Percentiles rank a stretch among this genome's conserved stretches.
phyloP scores from a whole-genome alignment of 192 early-diverging fungal species.

The Coemansia sp. region DNA sequence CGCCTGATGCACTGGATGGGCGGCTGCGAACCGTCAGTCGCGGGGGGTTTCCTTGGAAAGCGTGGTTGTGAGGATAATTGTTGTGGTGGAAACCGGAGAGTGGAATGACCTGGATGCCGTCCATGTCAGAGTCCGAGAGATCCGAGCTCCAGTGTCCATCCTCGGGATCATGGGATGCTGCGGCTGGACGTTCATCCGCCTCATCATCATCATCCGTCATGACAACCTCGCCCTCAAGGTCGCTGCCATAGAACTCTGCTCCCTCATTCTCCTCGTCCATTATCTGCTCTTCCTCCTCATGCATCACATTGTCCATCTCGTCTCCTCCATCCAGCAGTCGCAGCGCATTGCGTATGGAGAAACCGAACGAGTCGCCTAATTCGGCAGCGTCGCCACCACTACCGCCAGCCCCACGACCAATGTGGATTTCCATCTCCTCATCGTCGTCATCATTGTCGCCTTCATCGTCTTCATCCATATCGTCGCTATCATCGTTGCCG shows the following conservation, averaged over 20 bases:
- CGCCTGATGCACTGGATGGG: constrained; percentile 19
- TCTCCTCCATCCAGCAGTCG: constrained; percentile 28
- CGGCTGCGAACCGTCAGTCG: constrained; percentile 16
- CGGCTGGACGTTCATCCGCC: constrained; percentile 17
- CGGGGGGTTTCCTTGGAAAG: background rate
- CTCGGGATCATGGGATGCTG: constrained; percentile 9
- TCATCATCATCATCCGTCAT: constrained; percentile 46
- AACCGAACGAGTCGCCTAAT: constrained; percentile 17
- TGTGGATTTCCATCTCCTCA: background rate
- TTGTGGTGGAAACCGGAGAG: constrained; percentile 16
- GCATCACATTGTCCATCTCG: constrained; percentile 12
- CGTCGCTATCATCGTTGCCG: constrained; percentile 51
- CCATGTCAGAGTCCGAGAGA: constrained; percentile 29
- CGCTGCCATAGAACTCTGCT: constrained; percentile 61
- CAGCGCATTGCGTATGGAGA: constrained; percentile 34
- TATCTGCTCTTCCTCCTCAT: constrained; percentile 54
- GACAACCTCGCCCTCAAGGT: constrained; percentile 56
- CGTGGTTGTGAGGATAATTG: constrained; percentile 18
- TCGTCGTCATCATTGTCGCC: constrained; percentile 21
- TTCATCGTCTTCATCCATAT: constrained; percentile 57
- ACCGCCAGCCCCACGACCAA: constrained; percentile 8
- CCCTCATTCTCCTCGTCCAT: constrained; percentile 60
- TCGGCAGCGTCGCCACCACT: constrained; percentile 46
- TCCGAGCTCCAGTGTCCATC: constrained; percentile 41
- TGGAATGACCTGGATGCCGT: constrained; percentile 18